phyloP scores from a whole-genome alignment of 2,329 filamentous ascomycete genomes.

The Sporothrix globosa region DNA sequence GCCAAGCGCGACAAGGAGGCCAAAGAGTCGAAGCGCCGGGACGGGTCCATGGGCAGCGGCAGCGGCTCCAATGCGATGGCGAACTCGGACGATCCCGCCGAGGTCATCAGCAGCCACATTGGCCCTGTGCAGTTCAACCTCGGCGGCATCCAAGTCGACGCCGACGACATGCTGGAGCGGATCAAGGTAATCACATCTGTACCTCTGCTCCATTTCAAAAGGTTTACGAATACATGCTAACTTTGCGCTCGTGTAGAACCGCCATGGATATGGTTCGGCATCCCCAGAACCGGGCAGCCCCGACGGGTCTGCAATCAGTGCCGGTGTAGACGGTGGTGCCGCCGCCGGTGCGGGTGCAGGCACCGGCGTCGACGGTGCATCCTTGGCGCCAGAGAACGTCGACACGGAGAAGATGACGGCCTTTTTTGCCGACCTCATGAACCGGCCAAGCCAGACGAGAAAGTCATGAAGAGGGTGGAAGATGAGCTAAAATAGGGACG shows the following conservation, averaged over 20 bases:
- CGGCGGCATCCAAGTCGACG: slow-evolving; percentile 94
- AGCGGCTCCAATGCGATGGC: slow-evolving; percentile 40
- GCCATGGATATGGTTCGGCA: slow-evolving; percentile 55
- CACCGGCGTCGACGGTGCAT: slow-evolving; percentile 2
- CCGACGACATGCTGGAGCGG: slow-evolving; percentile 87
- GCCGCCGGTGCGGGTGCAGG: slow-evolving; percentile 23
- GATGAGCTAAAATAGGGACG: background rate
- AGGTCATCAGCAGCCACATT: slow-evolving; percentile 73
- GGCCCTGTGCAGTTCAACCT: slow-evolving; percentile 97
- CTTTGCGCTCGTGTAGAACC: slow-evolving; percentile 49
- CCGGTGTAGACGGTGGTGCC: slow-evolving; percentile 35
- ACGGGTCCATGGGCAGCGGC: slow-evolving; percentile 29
- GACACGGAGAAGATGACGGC: slow-evolving; percentile 62
- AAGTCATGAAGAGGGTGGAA: slow-evolving; percentile 27
- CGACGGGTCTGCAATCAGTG: slow-evolving; percentile 44
- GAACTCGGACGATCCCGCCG: slow-evolving; percentile 40
- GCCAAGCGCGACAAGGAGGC: slow-evolving; percentile 47
- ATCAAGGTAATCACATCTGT: slow-evolving; percentile 63
- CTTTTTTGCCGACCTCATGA: slow-evolving; percentile 65
- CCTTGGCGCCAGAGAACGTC: slow-evolving; percentile 44
- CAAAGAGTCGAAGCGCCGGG: slow-evolving; percentile 44
- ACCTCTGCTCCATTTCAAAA: slow-evolving; percentile 31
- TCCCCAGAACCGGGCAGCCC: slow-evolving; percentile 51
- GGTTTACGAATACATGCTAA: background rate
- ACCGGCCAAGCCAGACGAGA: slow-evolving; percentile 44